Evolutionary conservation across 768 basidiomycete species (phyloP), one percentile per base, ranked within the genome.

Genomic region (Neoboletus magnificus): DNA sequence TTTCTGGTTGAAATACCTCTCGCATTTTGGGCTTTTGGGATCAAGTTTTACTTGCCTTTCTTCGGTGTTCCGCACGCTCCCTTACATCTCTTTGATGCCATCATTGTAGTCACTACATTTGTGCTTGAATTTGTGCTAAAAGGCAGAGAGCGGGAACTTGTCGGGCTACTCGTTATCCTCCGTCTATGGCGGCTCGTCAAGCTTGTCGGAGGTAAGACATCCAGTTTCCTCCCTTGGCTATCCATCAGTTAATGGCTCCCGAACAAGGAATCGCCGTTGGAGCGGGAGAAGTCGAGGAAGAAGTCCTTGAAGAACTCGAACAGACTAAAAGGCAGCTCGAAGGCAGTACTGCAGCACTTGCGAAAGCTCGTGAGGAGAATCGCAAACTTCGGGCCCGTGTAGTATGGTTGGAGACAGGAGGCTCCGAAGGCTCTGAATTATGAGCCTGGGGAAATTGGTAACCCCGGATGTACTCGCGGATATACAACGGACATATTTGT

Each of bases 131-230:
- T 86, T 8, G 77, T 80, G 10, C 74, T 93, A 15, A 79, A 78
- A 62, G 90, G 91, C 3, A 78, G 73, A 50, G 86, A 88, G 65
- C 74, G 82, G 56, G 88, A 93, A 63, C 77, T 92, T 22, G 86
- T 84, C 1, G 81, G 78, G 7, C 71, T 93, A 25, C 79, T 93
- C 33, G 77, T 93, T 40, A 73, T 87, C 20, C 73, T 93, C 29
- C 90, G 91, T 70, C 69, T 93, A 15, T 91, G 91, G 91, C 79
- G 91, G 25, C 74, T 93, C 32, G 80, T 92, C 25, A 90, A 91
- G 66, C 75, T 93, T 13, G 84, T 90, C 11, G 80, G 80, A 69
- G 82, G 80, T 81, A 54, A 44, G 64, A 70, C 49, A 7, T 25
- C 25, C 15, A 25, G 32, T 32, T 35, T 48, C 39, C n/a, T 22